A percentile compares a stretch with the other conserved stretches of the same genome.
These are phyloP conservation scores for Mortierella antarctica DNA, from an alignment of 192 early-diverging fungal species.

Conservation along the genomic window DNA sequence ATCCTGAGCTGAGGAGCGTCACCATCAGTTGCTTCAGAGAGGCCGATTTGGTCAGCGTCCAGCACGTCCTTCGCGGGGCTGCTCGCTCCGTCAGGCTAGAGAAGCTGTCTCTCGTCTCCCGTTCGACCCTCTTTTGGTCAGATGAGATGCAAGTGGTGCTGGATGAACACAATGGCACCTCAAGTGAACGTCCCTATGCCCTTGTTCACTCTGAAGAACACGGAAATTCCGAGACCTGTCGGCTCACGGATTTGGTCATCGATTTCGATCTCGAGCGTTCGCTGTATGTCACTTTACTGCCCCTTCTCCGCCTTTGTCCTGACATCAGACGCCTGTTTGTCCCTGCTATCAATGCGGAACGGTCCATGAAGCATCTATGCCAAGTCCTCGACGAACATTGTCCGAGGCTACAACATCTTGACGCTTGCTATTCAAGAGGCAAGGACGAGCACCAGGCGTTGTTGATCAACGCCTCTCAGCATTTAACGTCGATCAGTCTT, in stretches of 20 bases:
- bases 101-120: constrained; percentile 12
- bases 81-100: background rate
- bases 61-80: constrained; percentile 15
- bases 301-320: constrained; percentile 2
- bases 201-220: background rate
- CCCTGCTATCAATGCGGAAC: background rate
- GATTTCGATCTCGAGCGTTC: background rate
- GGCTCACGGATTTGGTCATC: constrained; percentile 12
- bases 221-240: too few species aligned
- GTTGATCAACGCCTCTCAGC: constrained; percentile 2
- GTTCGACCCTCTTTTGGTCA: background rate
- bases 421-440: background rate
- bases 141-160: background rate
- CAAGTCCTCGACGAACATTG: background rate
- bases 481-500: background rate
- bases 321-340: constrained; percentile 21
- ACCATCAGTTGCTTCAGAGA: constrained; percentile 11
- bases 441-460: constrained; percentile 3
- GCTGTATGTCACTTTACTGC: background rate
- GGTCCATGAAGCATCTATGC: background rate
- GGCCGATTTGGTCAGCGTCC: constrained; percentile 2
- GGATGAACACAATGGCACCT: background rate
- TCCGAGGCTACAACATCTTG: constrained; percentile 8
- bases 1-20: background rate
- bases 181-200: background rate